Conservation (phyloP, 23 red algal species). For the Pyropia yezoensis region DNA sequence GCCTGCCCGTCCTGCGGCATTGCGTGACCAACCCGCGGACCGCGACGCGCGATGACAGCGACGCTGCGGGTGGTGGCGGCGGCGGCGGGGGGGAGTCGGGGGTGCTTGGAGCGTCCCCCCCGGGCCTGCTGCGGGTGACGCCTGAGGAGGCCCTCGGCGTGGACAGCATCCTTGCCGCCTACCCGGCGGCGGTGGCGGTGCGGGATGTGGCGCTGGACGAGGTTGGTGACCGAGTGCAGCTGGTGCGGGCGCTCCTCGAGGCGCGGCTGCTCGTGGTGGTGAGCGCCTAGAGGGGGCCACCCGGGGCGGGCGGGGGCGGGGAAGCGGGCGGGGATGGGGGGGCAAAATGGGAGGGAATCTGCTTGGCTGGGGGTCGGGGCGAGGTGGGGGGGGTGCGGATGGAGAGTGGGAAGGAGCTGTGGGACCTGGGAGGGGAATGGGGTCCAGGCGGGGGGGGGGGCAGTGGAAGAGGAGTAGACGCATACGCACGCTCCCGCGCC, state of each 20-base stretch:
- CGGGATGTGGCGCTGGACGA: conserved; percentile 20
- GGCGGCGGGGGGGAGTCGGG: background rate
- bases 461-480: too few relatives aligned
- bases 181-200: conserved; percentile 21
- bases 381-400: too few relatives aligned
- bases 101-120: too few relatives aligned
- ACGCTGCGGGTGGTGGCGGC: background rate
- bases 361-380: too few relatives aligned
- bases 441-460: too few relatives aligned
- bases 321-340: too few relatives aligned
- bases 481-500: too few relatives aligned
- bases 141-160: conserved; percentile 36
- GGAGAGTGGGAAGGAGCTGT: too few relatives aligned
- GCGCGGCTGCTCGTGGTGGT: conserved; percentile 16
- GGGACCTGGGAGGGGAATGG: too few relatives aligned
- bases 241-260: conserved; percentile 28
- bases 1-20: conserved; percentile 13
- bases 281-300: background rate
- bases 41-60: background rate
- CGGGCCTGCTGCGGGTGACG: background rate
- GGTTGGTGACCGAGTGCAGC: conserved; percentile 10
- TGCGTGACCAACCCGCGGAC: conserved; percentile 10
- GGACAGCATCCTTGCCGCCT: conserved; percentile 16
- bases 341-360: too few relatives aligned
- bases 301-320: too few relatives aligned